phyloP scores from a whole-genome alignment of 805 yeast genomes.

The Sugiyamaella lignohabitans region DNA sequence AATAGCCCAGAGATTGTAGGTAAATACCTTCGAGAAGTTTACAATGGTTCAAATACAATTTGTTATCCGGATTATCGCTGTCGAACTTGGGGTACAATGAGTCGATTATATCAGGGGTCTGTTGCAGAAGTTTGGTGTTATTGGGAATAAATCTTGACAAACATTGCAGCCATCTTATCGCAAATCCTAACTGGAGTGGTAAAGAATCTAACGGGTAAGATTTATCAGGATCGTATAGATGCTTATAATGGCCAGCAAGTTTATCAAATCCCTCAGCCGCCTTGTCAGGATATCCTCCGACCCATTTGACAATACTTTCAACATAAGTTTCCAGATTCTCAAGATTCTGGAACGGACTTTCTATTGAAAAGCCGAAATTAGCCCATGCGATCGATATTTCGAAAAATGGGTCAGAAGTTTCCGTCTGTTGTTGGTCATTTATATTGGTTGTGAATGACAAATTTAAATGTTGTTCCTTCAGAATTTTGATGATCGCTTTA shows the following conservation, averaged over 20 bases:
- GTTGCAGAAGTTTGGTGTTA: background rate
- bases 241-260: background rate
- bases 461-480: too few species aligned
- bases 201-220: too few species aligned
- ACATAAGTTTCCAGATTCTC: background rate
- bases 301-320: background rate
- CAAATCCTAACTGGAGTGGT: background rate
- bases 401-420: too few species aligned
- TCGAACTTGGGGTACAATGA: background rate
- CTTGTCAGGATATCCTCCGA: background rate
- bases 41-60: background rate
- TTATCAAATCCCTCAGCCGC: background rate
- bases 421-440: too few species aligned
- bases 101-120: background rate
- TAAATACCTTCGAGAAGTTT: conserved; percentile 1
- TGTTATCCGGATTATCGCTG: background rate
- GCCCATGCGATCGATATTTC: background rate
- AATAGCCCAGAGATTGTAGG: background rate
- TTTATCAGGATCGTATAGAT: too few species aligned
- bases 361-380: background rate
- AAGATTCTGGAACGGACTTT: background rate
- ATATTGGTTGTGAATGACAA: too few species aligned
- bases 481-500: too few species aligned
- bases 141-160: background rate
- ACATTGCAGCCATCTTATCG: background rate